Percentiles rank a stretch among this genome's conserved stretches.
phyloP scores from a whole-genome alignment of 106 monocot species.

The Dendrobium officinale region DNA sequence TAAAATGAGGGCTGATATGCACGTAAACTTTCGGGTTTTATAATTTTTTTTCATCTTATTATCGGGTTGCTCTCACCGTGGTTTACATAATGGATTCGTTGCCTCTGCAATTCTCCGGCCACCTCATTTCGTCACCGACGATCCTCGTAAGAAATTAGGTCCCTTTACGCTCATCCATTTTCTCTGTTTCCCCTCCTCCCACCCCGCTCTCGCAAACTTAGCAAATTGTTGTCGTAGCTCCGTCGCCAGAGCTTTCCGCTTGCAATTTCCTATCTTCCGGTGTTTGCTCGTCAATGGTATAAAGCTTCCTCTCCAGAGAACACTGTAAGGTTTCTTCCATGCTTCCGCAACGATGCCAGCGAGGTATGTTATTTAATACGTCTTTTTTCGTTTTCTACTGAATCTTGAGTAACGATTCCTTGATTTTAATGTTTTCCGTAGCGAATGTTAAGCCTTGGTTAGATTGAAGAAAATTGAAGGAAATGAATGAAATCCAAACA shows the following conservation, averaged over 20 bases:
- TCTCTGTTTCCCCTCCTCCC: not conserved
- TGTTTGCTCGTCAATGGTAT: not conserved
- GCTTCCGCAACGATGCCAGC: not conserved
- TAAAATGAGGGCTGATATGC: no score
- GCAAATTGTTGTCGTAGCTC: not conserved
- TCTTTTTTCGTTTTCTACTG: not conserved
- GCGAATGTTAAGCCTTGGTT: no score
- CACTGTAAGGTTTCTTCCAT: not conserved
- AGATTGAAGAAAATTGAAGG: no score
- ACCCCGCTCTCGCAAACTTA: no score
- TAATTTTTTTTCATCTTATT: no score
- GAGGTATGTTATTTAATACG: not conserved
- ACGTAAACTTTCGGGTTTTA: no score
- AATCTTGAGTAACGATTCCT: not conserved
- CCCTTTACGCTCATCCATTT: not conserved
- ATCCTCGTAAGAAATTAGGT: not conserved
- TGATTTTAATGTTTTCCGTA: not conserved
- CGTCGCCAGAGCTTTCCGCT: not conserved
- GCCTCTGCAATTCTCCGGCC: conserved; percentile 3
- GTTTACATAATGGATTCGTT: not conserved
- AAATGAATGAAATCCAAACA: no score
- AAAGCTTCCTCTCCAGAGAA: not conserved
- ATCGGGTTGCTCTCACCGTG: no score
- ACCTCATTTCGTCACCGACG: conserved; percentile 6
- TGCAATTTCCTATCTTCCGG: not conserved